phyloP scores from a whole-genome alignment of 148 eudicot genomes.

The Cornus controversa region DNA sequence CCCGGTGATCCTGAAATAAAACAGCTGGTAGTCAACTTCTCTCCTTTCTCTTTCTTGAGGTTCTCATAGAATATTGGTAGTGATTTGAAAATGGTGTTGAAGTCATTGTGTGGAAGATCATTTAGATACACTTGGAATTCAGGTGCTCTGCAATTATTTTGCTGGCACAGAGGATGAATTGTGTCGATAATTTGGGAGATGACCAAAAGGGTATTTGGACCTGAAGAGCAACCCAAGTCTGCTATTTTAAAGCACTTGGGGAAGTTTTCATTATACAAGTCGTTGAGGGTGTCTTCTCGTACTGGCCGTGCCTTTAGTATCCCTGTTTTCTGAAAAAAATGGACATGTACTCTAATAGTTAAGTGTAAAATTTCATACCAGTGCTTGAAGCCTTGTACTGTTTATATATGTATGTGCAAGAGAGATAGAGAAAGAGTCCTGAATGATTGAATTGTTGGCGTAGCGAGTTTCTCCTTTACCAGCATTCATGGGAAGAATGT shows the following conservation, averaged over 20 bases:
- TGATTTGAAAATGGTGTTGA: slow-evolving; percentile 10
- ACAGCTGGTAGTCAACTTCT: background rate
- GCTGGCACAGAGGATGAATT: background rate
- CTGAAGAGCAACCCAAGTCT: slow-evolving; percentile 38
- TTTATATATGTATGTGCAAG: too few relatives aligned
- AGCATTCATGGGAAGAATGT: slow-evolving; percentile 31
- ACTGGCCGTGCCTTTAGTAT: slow-evolving; percentile 12
- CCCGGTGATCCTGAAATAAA: background rate
- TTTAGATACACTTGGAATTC: slow-evolving; percentile 2
- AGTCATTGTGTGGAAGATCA: slow-evolving; percentile 10
- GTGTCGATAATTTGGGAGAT: slow-evolving; percentile 12
- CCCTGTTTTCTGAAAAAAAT: slow-evolving; percentile 15
- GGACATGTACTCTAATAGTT: too few relatives aligned
- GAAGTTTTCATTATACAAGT: background rate
- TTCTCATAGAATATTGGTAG: slow-evolving; percentile 3
- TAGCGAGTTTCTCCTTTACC: slow-evolving; percentile 32
- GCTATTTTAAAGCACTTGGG: too few relatives aligned
- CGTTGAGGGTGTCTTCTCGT: slow-evolving; percentile 19
- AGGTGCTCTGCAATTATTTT: background rate
- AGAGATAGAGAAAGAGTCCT: slow-evolving; percentile 12
- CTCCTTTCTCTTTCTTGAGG: background rate
- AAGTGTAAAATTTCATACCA: too few relatives aligned
- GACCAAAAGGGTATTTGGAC: slow-evolving; percentile 27
- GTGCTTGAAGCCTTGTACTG: too few relatives aligned
- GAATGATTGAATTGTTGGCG: slow-evolving; percentile 30